These are phyloP conservation scores for Ascochyta pisi DNA, from an alignment of 2,329 filamentous ascomycete species.

Conservation along the genomic window DNA sequence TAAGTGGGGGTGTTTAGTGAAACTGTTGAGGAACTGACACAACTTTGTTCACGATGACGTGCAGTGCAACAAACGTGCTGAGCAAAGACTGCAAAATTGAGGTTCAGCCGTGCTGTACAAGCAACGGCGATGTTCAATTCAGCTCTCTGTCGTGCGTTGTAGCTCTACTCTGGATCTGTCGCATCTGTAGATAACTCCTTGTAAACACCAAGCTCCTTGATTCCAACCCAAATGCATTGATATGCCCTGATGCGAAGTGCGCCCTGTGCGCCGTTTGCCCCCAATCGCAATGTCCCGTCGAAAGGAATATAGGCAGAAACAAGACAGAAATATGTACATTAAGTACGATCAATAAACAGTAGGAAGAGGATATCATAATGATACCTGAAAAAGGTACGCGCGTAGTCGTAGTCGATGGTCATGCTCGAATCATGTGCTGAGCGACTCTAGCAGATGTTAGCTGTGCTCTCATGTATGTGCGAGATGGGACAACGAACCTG, in stretches of 20 bases:
- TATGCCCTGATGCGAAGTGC: conserved; percentile 14
- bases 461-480: neutral
- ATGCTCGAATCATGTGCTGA: conserved; percentile 9
- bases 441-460: conserved; percentile 13
- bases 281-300: conserved; percentile 4
- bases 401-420: conserved; percentile 1
- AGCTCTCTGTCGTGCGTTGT: conserved; percentile 6
- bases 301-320: conserved; percentile 10
- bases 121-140: conserved; percentile 9
- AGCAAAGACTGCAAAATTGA: neutral
- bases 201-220: conserved; percentile 15
- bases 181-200: conserved; percentile 3
- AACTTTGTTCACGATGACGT: conserved; percentile 9
- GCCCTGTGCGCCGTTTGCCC: conserved; percentile 14
- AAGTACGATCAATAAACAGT: conserved; percentile 19
- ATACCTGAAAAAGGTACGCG: conserved; percentile 9
- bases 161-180: conserved; percentile 5
- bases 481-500: conserved; percentile 12
- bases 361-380: conserved; percentile 25
- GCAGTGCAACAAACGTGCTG: neutral
- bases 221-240: conserved; percentile 16
- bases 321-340: conserved; percentile 27
- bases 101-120: conserved; percentile 8
- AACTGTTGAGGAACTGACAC: conserved; percentile 12
- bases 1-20: conserved; percentile 3